Conservation (phyloP, 2,329 filamentous ascomycete species). For the Phoma sp. region DNA sequence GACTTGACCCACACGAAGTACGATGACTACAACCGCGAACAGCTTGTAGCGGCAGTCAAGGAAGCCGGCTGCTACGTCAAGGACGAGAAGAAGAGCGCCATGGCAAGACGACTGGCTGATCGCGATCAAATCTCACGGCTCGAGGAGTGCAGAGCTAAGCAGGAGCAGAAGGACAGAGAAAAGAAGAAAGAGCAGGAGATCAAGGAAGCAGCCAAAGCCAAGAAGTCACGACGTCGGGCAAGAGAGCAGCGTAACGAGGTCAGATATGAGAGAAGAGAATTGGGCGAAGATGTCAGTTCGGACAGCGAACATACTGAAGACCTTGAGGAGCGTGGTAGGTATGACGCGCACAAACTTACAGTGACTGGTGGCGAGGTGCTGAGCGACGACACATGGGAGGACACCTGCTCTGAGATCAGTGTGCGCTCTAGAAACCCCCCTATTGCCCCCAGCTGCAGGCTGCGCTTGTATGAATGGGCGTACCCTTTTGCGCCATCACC, state of each 20-base stretch:
- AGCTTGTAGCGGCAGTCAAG: slow-evolving; percentile 27
- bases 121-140: slow-evolving; percentile 3
- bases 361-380: slow-evolving; percentile 19
- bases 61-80: slow-evolving; percentile 33
- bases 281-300: slow-evolving; percentile 26
- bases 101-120: slow-evolving; percentile 31
- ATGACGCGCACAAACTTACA: slow-evolving; percentile 4
- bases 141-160: slow-evolving; percentile 12
- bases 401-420: slow-evolving; percentile 21
- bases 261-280: slow-evolving; percentile 14
- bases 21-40: slow-evolving; percentile 32
- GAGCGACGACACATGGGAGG: slow-evolving; percentile 31
- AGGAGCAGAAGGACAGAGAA: slow-evolving; percentile 16
- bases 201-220: slow-evolving; percentile 8
- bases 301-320: slow-evolving; percentile 13
- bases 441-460: slow-evolving; percentile 20
- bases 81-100: slow-evolving; percentile 39
- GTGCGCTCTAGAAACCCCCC: not conserved
- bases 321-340: slow-evolving; percentile 1
- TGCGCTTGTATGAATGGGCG: slow-evolving; percentile 39
- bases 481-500: slow-evolving; percentile 19
- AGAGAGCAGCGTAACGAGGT: slow-evolving; percentile 17
- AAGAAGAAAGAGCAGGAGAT: slow-evolving; percentile 16
- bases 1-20: slow-evolving; percentile 38
- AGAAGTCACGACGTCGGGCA: slow-evolving; percentile 1